Evolutionary conservation across 148 eudicot genomes (phyloP).

Genomic region (Cornus suecica): DNA sequence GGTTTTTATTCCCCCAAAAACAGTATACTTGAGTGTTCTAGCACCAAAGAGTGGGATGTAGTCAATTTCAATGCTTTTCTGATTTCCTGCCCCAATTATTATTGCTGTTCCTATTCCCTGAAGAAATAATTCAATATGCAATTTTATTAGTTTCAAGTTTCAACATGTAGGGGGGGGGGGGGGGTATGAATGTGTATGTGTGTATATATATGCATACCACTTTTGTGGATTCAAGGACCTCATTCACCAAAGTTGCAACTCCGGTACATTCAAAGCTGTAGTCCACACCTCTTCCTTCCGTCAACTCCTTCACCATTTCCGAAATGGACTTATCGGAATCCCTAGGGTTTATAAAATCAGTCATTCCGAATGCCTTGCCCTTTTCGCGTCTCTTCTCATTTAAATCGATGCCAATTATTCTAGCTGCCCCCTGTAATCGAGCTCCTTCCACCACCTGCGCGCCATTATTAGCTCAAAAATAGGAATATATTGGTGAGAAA

Average conservation of each 20-base stretch:
- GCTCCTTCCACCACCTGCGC: conserved; percentile 53
- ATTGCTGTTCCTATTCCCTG: conserved; percentile 44
- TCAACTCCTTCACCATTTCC: conserved; percentile 36
- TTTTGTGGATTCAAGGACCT: conserved; percentile 50
- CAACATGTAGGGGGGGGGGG: no score
- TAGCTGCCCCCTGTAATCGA: conserved; percentile 35
- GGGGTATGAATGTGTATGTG: no score
- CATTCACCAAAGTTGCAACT: conserved; percentile 30
- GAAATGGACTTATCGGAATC: conserved; percentile 36
- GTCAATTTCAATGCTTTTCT: conserved; percentile 17
- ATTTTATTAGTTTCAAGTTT: no score
- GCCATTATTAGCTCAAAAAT: neutral
- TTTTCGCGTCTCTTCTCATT: conserved; percentile 24
- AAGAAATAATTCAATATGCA: no score
- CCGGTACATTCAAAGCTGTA: conserved; percentile 55
- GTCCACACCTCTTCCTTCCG: conserved; percentile 52
- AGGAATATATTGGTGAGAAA: neutral
- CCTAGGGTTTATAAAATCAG: conserved; percentile 49
- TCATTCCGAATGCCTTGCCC: conserved; percentile 48
- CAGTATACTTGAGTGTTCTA: conserved; percentile 36
- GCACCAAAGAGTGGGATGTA: conserved; percentile 25
- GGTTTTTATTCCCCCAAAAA: conserved; percentile 41
- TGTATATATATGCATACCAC: conserved; percentile 22
- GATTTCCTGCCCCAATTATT: conserved; percentile 30
- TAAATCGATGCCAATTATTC: conserved; percentile 49